Conservation (phyloP, 129 eudicot genomes). For the Flaveria sonorensis region DNA sequence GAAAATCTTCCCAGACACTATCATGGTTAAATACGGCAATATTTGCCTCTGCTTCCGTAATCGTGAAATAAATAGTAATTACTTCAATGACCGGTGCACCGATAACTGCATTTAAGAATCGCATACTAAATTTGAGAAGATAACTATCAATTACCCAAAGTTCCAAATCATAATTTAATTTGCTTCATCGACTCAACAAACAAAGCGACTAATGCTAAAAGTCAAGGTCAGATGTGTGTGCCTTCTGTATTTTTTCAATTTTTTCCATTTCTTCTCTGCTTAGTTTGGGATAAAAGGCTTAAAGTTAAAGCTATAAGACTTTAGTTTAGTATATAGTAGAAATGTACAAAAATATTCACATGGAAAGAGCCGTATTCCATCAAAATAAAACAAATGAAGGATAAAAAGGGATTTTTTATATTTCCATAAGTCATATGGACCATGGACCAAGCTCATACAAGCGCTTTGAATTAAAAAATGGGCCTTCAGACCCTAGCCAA, state of each 20-base stretch:
- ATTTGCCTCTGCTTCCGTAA: constrained; percentile 41
- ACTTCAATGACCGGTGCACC: constrained; percentile 37
- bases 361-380: constrained; percentile 4
- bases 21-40: constrained; percentile 35
- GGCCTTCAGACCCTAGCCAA: neutral
- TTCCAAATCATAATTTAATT: constrained; percentile 21
- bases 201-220: constrained; percentile 21
- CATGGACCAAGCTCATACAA: neutral
- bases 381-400: constrained; percentile 2
- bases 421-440: neutral
- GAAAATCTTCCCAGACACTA: constrained; percentile 27
- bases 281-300: constrained; percentile 25
- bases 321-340: constrained; percentile 6
- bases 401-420: neutral
- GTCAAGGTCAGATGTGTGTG: constrained; percentile 27
- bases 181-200: constrained; percentile 30
- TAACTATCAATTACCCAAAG: constrained; percentile 26
- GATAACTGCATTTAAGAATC: constrained; percentile 38
- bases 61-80: constrained; percentile 45
- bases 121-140: constrained; percentile 30
- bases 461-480: neutral
- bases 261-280: constrained; percentile 8
- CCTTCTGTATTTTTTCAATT: neutral
- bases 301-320: constrained; percentile 4
- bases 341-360: constrained; percentile 11